Percentiles rank a stretch among this genome's conserved stretches.
phyloP scores from a whole-genome alignment of 805 yeast species.

The Limtongozyma cylindracea region DNA sequence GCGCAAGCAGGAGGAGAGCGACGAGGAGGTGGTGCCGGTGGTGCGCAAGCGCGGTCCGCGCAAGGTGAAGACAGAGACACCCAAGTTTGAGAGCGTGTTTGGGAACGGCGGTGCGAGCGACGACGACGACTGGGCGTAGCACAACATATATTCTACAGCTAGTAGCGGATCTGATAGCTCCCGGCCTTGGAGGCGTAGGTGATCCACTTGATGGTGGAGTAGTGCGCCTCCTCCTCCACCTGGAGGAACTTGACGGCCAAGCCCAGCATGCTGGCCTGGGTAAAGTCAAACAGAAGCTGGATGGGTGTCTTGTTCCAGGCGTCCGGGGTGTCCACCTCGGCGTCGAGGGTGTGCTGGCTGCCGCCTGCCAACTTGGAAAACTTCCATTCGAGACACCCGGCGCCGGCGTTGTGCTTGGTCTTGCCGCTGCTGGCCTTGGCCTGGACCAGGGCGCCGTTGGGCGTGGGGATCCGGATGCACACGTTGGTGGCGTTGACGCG shows the following conservation, averaged over 20 bases:
- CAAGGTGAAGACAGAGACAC: background rate
- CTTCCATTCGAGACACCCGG: conserved; percentile 41
- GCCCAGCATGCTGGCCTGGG: conserved; percentile 61
- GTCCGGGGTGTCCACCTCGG: conserved; percentile 9
- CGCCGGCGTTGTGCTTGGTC: conserved; percentile 39
- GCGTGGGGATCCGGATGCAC: conserved; percentile 39
- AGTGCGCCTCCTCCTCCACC: conserved; percentile 30
- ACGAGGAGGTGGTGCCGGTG: no score
- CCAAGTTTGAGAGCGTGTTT: no score
- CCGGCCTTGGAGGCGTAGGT: conserved; percentile 58
- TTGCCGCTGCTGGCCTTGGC: conserved; percentile 25
- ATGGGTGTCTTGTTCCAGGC: conserved; percentile 37
- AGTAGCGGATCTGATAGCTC: conserved; percentile 31
- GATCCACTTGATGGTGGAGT: conserved; percentile 71
- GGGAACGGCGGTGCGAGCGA: no score
- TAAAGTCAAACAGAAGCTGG: conserved; percentile 35
- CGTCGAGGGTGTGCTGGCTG: conserved; percentile 32
- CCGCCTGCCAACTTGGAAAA: conserved; percentile 44
- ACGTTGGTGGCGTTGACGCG: conserved; percentile 42
- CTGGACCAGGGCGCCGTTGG: conserved; percentile 11
- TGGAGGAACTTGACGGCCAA: conserved; percentile 46
- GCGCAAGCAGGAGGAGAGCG: no score
- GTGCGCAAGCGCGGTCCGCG: background rate
- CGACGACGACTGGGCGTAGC: no score
- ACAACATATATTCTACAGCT: no score